Percentiles rank a stretch among this genome's conserved stretches.
These are phyloP conservation scores for Poa annua DNA, from an alignment of 176 grass and related monocot species.

Conservation along the genomic window DNA sequence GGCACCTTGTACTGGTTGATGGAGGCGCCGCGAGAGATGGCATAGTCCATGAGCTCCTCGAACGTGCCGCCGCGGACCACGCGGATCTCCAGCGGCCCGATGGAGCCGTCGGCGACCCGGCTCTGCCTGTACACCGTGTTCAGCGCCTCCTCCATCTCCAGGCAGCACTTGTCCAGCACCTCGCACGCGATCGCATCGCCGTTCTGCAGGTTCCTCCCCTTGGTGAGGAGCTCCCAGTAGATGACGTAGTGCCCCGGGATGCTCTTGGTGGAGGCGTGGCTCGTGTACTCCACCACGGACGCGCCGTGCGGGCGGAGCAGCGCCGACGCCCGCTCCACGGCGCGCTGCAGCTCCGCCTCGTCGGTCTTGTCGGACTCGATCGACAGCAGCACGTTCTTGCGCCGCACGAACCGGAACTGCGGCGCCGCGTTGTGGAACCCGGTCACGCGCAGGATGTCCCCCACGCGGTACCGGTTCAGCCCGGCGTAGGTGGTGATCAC, in stretches of 20 bases:
- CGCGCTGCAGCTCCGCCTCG: slow-evolving; percentile 78
- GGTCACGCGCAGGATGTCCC: slow-evolving; percentile 60
- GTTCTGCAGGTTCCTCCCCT: not conserved
- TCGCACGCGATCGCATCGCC: not conserved
- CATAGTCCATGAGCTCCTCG: slow-evolving; percentile 84
- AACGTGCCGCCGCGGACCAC: slow-evolving; percentile 62
- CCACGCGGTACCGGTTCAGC: slow-evolving; percentile 69
- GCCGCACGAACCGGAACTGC: slow-evolving; percentile 69
- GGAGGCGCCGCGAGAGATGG: slow-evolving; percentile 67
- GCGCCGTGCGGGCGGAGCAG: slow-evolving; percentile 49
- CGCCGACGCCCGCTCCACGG: slow-evolving; percentile 55
- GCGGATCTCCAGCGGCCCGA: slow-evolving; percentile 52
- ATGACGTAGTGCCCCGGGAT: slow-evolving; percentile 81
- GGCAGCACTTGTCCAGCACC: slow-evolving; percentile 33
- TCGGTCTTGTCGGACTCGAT: slow-evolving; percentile 82
- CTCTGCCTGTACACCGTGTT: slow-evolving; percentile 13
- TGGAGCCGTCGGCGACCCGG: not conserved
- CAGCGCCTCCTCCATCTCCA: slow-evolving; percentile 12
- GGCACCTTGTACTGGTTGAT: slow-evolving; percentile 91
- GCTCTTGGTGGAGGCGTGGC: slow-evolving; percentile 57
- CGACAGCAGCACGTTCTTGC: slow-evolving; percentile 75
- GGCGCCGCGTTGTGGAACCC: slow-evolving; percentile 79
- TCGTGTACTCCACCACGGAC: slow-evolving; percentile 67
- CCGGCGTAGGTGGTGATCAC: slow-evolving; percentile 78
- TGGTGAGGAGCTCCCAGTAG: slow-evolving; percentile 66